phyloP scores from a whole-genome alignment of 495 filamentous ascomycete genomes.

The Beverwykella pulmonaria region DNA sequence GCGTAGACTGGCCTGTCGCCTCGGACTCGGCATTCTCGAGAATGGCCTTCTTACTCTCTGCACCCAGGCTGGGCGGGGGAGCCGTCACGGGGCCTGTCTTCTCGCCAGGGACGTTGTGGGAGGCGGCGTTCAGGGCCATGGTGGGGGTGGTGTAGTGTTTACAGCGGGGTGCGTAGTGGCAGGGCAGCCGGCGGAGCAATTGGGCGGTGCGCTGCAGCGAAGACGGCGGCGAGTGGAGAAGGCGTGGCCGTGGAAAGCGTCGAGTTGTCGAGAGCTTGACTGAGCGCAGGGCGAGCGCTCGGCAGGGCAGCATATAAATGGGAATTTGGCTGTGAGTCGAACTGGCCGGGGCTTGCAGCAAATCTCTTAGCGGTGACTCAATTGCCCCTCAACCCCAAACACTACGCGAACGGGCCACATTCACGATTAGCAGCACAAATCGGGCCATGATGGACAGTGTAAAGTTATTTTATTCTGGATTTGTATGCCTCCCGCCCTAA shows the following conservation, averaged over 20 bases:
- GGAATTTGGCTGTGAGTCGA: conserved; percentile 25
- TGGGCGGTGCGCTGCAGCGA: not conserved
- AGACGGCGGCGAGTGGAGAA: not conserved
- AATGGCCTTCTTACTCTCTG: conserved; percentile 39
- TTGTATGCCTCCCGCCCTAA: conserved; percentile 1
- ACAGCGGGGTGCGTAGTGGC: not conserved
- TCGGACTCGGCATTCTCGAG: conserved; percentile 42
- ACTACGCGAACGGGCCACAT: not conserved
- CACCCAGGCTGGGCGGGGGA: conserved; percentile 26
- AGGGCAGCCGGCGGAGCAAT: not conserved
- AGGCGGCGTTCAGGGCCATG: conserved; percentile 41
- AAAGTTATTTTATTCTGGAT: not conserved
- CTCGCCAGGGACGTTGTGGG: conserved; percentile 41
- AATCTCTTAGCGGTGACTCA: conserved; percentile 16
- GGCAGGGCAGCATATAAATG: conserved; percentile 35
- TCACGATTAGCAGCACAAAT: not conserved
- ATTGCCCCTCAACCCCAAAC: conserved; percentile 23
- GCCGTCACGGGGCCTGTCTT: conserved; percentile 39
- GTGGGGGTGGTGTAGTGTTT: conserved; percentile 14
- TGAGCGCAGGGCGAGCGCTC: conserved; percentile 29
- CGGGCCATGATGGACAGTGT: not conserved
- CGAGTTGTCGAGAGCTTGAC: not conserved
- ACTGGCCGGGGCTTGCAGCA: conserved; percentile 1
- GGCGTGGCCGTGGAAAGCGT: not conserved
- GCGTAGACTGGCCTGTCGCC: conserved; percentile 44